phyloP scores from a whole-genome alignment of 768 basidiomycete genomes.

The Suillus paluster region DNA sequence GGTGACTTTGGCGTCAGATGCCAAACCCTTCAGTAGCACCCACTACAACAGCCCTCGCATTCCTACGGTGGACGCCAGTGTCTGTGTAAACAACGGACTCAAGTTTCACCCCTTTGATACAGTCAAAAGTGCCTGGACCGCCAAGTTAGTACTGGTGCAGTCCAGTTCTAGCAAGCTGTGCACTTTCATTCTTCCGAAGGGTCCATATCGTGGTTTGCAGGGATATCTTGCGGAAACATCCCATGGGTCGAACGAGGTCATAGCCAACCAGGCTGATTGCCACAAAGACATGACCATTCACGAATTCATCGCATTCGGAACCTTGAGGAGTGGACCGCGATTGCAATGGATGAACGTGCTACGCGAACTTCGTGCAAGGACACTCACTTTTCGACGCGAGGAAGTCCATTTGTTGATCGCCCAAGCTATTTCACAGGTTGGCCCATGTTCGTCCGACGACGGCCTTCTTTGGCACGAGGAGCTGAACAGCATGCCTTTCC shows the following conservation, averaged over 20 bases:
- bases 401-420: slow-evolving; percentile 47
- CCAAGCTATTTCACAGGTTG: slow-evolving; percentile 51
- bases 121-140: slow-evolving; percentile 16
- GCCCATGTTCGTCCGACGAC: slow-evolving; percentile 24
- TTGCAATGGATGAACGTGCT: slow-evolving; percentile 58
- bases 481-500: slow-evolving; percentile 36
- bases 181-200: slow-evolving; percentile 35
- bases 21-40: slow-evolving; percentile 21
- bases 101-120: slow-evolving; percentile 35
- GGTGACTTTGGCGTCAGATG: slow-evolving; percentile 26
- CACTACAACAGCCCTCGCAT: slow-evolving; percentile 22
- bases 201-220: slow-evolving; percentile 41
- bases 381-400: slow-evolving; percentile 41
- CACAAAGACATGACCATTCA: slow-evolving; percentile 45
- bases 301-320: slow-evolving; percentile 49
- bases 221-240: slow-evolving; percentile 39
- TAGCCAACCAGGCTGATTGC: slow-evolving; percentile 49
- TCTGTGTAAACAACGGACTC: slow-evolving; percentile 42
- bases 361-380: slow-evolving; percentile 45
- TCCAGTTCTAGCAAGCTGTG: slow-evolving; percentile 25
- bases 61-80: slow-evolving; percentile 14
- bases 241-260: slow-evolving; percentile 48
- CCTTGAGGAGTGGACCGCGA: slow-evolving; percentile 46
- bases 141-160: slow-evolving; percentile 20
- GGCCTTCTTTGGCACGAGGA: slow-evolving; percentile 46